Conservation (phyloP, 23 red algal species). For the Gracilaria vermiculophylla region DNA sequence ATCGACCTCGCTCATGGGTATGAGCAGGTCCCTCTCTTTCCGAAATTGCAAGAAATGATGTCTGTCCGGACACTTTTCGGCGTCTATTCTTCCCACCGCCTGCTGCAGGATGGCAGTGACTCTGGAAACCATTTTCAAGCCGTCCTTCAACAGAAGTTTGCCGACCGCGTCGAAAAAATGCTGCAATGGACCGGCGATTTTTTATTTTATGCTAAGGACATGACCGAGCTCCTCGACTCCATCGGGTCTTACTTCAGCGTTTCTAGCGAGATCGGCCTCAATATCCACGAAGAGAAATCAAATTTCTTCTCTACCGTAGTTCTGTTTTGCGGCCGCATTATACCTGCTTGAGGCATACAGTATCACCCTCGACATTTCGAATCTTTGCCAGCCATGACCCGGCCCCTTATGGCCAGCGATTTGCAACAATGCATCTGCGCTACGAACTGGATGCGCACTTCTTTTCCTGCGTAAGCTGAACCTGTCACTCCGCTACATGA, state of each 20-base stretch:
- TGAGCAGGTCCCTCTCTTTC: background rate
- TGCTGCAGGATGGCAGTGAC: constrained; percentile 18
- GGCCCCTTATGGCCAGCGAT: background rate
- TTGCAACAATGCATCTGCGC: constrained; percentile 31
- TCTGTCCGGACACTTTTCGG: background rate
- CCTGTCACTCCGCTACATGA: background rate
- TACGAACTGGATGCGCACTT: constrained; percentile 3
- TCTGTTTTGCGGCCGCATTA: no score
- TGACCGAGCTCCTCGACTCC: background rate
- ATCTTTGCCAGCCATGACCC: background rate
- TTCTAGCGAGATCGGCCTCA: background rate
- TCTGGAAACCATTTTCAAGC: constrained; percentile 20
- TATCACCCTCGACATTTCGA: background rate
- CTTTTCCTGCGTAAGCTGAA: background rate
- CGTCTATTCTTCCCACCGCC: background rate
- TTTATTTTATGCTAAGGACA: background rate
- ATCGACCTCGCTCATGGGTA: constrained; percentile 21
- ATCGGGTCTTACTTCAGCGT: background rate
- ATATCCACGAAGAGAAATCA: no score
- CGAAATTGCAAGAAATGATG: constrained; percentile 18
- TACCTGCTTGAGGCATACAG: background rate
- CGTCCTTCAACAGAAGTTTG: background rate
- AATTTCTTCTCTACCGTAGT: no score
- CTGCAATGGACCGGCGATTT: constrained; percentile 9
- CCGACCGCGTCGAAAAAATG: background rate